Conservation (phyloP, 83 land plant genomes). For the Diphasiastrum complanatum region DNA sequence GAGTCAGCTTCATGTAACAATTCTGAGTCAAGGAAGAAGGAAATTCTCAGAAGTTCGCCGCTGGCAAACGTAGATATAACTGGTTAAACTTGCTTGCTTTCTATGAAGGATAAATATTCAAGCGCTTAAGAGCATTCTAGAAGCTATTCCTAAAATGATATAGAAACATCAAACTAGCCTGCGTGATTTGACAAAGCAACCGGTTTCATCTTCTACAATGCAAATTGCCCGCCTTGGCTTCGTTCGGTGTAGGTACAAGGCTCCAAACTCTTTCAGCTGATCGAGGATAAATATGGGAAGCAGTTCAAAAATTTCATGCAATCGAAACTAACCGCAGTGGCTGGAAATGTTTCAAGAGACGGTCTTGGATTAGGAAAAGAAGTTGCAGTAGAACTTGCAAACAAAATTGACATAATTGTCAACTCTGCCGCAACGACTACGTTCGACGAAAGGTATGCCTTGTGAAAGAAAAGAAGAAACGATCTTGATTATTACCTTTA, state of each 20-base stretch:
- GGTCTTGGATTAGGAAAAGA: constrained; percentile 47
- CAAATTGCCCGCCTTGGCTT: constrained; percentile 11
- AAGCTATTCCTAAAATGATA: not conserved
- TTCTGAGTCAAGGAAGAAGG: too few species aligned
- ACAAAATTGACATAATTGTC: constrained; percentile 59
- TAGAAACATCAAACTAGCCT: too few species aligned
- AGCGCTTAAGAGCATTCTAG: not conserved
- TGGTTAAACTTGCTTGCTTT: too few species aligned
- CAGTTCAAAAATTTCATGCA: constrained; percentile 52
- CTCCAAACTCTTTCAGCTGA: constrained; percentile 32
- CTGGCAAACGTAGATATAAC: too few species aligned
- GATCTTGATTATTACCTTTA: not conserved
- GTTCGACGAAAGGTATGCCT: constrained; percentile 68
- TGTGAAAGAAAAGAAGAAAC: not conserved
- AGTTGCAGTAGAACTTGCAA: constrained; percentile 27
- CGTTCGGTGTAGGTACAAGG: not conserved
- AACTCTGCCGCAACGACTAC: constrained; percentile 90
- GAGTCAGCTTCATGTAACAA: too few species aligned
- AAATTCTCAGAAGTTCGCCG: too few species aligned
- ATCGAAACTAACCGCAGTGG: constrained; percentile 61
- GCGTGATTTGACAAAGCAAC: too few species aligned
- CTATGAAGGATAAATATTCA: not conserved
- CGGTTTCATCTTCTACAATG: not conserved
- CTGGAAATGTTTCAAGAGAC: constrained; percentile 49
- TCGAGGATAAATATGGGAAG: constrained; percentile 49